A percentile compares a stretch with the other conserved stretches of the same genome.
These are phyloP conservation scores for Boletus fagicola DNA, from an alignment of 768 basidiomycete genomes.

Conservation along the genomic window DNA sequence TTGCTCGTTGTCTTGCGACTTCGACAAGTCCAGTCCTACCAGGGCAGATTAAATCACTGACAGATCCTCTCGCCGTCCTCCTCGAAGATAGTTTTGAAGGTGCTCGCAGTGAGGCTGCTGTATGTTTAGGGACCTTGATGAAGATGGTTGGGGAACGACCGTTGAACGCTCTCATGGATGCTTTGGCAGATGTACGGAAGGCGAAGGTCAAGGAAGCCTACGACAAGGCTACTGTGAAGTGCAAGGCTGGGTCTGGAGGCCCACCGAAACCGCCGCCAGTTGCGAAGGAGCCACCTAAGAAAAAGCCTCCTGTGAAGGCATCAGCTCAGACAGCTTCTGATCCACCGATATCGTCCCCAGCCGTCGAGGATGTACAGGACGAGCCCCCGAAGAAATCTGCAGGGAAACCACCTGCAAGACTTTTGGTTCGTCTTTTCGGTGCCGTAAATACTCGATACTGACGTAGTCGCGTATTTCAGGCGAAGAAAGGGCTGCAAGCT, in stretches of 20 bases:
- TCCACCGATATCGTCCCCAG: conserved; percentile 19
- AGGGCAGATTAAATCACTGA: conserved; percentile 76
- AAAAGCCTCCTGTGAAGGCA: conserved; percentile 37
- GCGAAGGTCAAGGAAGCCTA: conserved; percentile 92
- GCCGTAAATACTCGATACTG: neutral
- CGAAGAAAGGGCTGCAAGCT: conserved; percentile 51
- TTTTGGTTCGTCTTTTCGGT: conserved; percentile 34
- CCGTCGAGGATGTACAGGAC: conserved; percentile 25
- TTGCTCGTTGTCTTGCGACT: conserved; percentile 71
- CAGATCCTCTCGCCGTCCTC: conserved; percentile 69
- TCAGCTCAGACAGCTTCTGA: conserved; percentile 13
- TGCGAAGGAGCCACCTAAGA: conserved; percentile 37
- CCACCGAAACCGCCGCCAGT: conserved; percentile 41
- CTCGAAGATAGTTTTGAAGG: conserved; percentile 89
- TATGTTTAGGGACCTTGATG: conserved; percentile 85
- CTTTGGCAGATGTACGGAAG: conserved; percentile 82
- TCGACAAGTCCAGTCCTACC: conserved; percentile 70
- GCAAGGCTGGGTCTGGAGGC: conserved; percentile 61
- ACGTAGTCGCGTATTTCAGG: conserved; percentile 29
- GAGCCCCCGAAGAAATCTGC: conserved; percentile 41
- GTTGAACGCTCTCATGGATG: conserved; percentile 82
- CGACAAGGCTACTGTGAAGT: conserved; percentile 90
- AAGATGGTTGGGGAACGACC: conserved; percentile 96
- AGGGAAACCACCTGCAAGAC: conserved; percentile 52
- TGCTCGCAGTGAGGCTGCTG: conserved; percentile 87